Percentiles rank a stretch among this genome's conserved stretches.
These are phyloP conservation scores for Lactuca saligna DNA, from an alignment of 129 eudicot species.

Conservation along the genomic window DNA sequence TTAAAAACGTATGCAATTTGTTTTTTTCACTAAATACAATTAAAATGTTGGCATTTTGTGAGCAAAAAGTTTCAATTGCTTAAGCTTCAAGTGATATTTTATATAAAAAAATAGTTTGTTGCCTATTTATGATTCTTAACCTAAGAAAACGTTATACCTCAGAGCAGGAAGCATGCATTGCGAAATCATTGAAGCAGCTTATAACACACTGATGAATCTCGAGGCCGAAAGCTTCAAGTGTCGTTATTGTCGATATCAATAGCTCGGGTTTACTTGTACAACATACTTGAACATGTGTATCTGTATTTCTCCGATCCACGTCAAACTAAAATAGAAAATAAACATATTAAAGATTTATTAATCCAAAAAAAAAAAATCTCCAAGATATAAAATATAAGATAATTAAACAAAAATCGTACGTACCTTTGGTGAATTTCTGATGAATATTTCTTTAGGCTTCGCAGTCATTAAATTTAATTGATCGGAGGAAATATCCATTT, in stretches of 20 bases:
- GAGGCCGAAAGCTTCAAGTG: conserved; percentile 75
- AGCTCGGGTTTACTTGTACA: conserved; percentile 74
- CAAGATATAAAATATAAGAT: background rate
- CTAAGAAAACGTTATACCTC: conserved; percentile 41
- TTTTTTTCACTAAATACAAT: too few species aligned
- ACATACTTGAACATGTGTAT: conserved; percentile 57
- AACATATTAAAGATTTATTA: background rate
- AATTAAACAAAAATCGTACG: background rate
- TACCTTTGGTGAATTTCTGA: conserved; percentile 87
- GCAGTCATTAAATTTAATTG: conserved; percentile 36
- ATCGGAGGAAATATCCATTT: conserved; percentile 23
- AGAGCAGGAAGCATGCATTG: conserved; percentile 73
- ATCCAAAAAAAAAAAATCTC: too few species aligned
- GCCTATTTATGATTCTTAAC: background rate
- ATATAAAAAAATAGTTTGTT: too few species aligned
- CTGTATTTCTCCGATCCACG: conserved; percentile 65
- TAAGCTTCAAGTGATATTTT: too few species aligned
- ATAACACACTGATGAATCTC: conserved; percentile 79
- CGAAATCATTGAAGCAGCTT: conserved; percentile 82
- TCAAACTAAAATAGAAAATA: conserved; percentile 51
- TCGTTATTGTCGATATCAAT: conserved; percentile 65
- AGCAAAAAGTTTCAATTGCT: too few species aligned
- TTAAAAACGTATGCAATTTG: too few species aligned
- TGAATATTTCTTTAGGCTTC: conserved; percentile 50
- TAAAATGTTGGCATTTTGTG: too few species aligned